Base-by-base conservation (phyloP, 2,329 filamentous ascomycete species). In the Macroventuria anomochaeta region DNA sequence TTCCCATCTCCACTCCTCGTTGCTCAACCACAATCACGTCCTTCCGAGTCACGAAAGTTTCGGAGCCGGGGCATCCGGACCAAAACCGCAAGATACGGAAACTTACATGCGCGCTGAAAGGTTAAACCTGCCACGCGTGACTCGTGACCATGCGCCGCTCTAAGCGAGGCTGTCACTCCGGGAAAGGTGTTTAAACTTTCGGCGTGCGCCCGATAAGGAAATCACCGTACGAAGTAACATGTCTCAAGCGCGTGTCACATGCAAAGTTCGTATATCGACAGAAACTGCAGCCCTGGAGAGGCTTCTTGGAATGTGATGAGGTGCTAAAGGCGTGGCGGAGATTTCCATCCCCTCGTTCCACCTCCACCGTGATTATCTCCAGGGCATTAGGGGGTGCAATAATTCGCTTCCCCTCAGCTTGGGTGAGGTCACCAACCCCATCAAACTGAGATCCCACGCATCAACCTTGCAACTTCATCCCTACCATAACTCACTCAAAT, bases 141-240 rank as follows among this genome's bases (percentile, higher is more conserved):
- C 31, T 42, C 42, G 42, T 33, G 26, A 21, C 28, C 20, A 32
- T 7, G 38, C 20, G 32, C 36, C 23, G n/a, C 26, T 37, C 13
- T 15, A 43, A 48, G 38, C 38, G 51, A 36, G 12, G 44, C 33
- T 44, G 51, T 49, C 44, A 54, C 20, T 33, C 8, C n/a, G 5
- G 31, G 31, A 33, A 33, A 5, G 2, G 3, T 33, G 48, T 15
- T 3, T 25, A 43, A 43, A 23, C 32, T 51, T 42, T 53, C 51
- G 51, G 38, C 8, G 29, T 23, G 7, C 20, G 23, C 31, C 47
- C 6, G 23, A 43, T 18, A 0, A 1, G 20, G 26, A 23, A 41
- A 7, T 20, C 17, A 7, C n/a, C 25, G 39, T 21, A 31, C 21
- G 18, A 17, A 37, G 37, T 40, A 31, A 34, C 42, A 37, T 31